These are phyloP conservation scores for Globisporangium lucens DNA, from an alignment of 352 stramenopile genomes.

Conservation along the genomic window DNA sequence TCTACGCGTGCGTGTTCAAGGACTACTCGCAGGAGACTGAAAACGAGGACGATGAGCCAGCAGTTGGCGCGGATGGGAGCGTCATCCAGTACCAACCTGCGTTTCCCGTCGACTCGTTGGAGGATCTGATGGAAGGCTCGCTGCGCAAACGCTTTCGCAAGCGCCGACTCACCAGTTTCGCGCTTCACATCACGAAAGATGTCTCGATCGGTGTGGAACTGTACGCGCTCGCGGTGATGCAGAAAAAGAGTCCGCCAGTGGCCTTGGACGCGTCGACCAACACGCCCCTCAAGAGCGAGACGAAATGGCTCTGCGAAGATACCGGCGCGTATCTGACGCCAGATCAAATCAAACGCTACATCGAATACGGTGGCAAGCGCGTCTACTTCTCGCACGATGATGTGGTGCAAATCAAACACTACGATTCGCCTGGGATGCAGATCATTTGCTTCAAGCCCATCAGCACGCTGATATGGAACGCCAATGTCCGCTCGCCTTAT, in stretches of 20 bases:
- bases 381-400: conserved; percentile 83
- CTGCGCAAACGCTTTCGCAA: conserved; percentile 82
- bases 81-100: conserved; percentile 46
- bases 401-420: conserved; percentile 77
- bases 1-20: conserved; percentile 70
- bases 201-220: conserved; percentile 79
- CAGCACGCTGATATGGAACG: conserved; percentile 53
- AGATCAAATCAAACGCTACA: conserved; percentile 76
- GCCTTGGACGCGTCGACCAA: conserved; percentile 73
- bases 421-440: conserved; percentile 67
- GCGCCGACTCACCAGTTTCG: conserved; percentile 62
- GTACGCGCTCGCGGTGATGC: conserved; percentile 56
- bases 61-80: conserved; percentile 17
- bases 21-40: conserved; percentile 39
- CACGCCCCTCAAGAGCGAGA: conserved; percentile 68
- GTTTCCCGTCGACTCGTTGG: conserved; percentile 68
- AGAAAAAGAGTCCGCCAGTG: conserved; percentile 61
- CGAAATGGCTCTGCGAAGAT: conserved; percentile 85
- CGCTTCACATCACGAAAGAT: conserved; percentile 63
- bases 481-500: conserved; percentile 72
- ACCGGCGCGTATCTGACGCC: conserved; percentile 68
- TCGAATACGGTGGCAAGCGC: conserved; percentile 69
- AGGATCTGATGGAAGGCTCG: conserved; percentile 73
- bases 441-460: conserved; percentile 79
- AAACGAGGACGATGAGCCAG: conserved; percentile 21